phyloP scores from a whole-genome alignment of 306 rosid species.

The Alnus glutinosa region DNA sequence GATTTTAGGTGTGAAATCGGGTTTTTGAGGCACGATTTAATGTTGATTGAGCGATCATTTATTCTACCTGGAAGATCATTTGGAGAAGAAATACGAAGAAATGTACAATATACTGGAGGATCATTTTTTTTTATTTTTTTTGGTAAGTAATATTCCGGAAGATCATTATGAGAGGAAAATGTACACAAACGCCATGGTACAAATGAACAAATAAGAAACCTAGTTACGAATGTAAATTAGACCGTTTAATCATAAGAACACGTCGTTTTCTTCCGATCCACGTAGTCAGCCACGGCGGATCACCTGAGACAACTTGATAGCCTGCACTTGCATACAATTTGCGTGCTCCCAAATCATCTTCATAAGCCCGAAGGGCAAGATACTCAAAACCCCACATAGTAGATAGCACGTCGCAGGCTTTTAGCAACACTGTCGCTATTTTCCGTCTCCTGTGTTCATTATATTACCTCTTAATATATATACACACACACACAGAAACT shows the following conservation, averaged over 20 bases:
- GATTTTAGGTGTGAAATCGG: too few relatives aligned
- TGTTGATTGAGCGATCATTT: too few relatives aligned
- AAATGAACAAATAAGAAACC: neutral
- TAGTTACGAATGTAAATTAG: conserved; percentile 13
- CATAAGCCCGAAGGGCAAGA: conserved; percentile 79
- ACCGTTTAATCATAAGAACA: conserved; percentile 65
- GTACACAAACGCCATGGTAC: too few relatives aligned
- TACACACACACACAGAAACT: neutral
- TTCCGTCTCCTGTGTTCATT: conserved; percentile 74
- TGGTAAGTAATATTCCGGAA: too few relatives aligned
- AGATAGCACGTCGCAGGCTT: conserved; percentile 66
- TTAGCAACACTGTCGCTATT: conserved; percentile 60
- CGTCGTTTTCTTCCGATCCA: conserved; percentile 92
- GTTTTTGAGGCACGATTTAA: too few relatives aligned
- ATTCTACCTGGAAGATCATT: too few relatives aligned
- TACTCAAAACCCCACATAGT: conserved; percentile 64
- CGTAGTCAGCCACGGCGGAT: conserved; percentile 74
- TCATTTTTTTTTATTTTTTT: too few relatives aligned
- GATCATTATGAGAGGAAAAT: too few relatives aligned
- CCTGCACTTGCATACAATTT: conserved; percentile 75
- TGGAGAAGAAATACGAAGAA: too few relatives aligned
- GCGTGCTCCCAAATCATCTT: conserved; percentile 82
- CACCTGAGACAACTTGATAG: conserved; percentile 58
- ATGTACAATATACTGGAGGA: too few relatives aligned
- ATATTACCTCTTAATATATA: neutral